Evolutionary conservation across 768 basidiomycete genomes (phyloP), one percentile per base, ranked within the genome.

Genomic region (Neoboletus subvelutipes): DNA sequence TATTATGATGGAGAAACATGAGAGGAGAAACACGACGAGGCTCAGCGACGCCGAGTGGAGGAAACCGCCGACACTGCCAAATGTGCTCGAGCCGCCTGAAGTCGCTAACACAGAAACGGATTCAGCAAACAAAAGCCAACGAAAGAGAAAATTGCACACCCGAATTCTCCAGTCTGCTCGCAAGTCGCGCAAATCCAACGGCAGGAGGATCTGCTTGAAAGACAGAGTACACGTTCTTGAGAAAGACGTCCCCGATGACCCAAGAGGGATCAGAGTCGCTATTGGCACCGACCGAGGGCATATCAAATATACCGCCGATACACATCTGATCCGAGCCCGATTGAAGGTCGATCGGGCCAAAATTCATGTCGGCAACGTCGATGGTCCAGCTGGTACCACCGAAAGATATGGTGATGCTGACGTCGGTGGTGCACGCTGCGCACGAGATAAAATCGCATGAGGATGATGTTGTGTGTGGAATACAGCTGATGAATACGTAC

Each of bases 331-430:
- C 46, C 3, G 31, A 31, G 18, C n/a, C 17, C 26, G 68, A 17
- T 15, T 13, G n/a, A 6, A n/a, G 0, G 9, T 46, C 24, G 46
- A 87, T 66, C 3, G 65, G 67, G 4, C 89, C 88, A 24, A 95
- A 74, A 71, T 89, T 91, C 81, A 97, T 88, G 69, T 98, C 95
- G 7, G 65, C 71, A 0, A 82, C 56, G 63, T 76, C 80, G 67
- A 98, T 90, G 9, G 85, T 74, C 88, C 95, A 98, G 1, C 77
- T 64, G 57, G 82, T 79, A 3, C 88, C 86, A 9, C 92, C 91
- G 62, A 93, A 96, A 8, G 87, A 81, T 13, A 96, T 60, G 3
- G 84, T 77, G 41, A 90, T 68, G 2, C 68, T 64, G 28, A 92
- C 68, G 3, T 73, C 55, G 3, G 84, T 83, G 24, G 59, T 65